Base-by-base conservation (phyloP, 2,329 filamentous ascomycete genomes). In the Cladosporium sp. region DNA sequence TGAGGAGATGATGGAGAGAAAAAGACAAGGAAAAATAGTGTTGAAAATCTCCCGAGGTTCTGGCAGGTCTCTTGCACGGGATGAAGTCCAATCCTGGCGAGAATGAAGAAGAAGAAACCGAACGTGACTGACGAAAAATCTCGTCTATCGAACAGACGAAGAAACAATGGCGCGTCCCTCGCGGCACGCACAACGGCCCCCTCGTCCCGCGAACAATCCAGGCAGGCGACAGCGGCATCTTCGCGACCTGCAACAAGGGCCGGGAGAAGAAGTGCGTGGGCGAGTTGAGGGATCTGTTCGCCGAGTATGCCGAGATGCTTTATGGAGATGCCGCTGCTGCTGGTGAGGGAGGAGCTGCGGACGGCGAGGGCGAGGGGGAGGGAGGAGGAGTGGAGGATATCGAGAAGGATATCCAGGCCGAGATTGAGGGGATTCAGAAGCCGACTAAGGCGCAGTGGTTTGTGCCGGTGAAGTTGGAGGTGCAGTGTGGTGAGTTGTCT, bases 161-260 rank as follows among this genome's bases (percentile, higher is more conserved):
- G 61, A 74, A 70, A 61, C 66, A 70, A 58, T 74, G 73, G 73
- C 66, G 64, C 17, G 65, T 67, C 53, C 70, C 70, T 34, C 65
- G 64, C 37, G 34, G 18, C 15, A 37, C 24, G 13, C 48, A 57
- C 37, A 55, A 58, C 41, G 51, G 38, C 11, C 62, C 57, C 22
- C 62, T 50, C 9, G 40, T 52, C 8, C 53, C 54, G 15, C 53
- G 69, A 43, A 50, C 51, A 29, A 76, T 90, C 42, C 80, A 87
- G 58, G 73, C 84, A 4, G 86, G 86, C 4, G 85, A 90, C 61
- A 73, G 77, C 47, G 88, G 88, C 4, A 83, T 92, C 52, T 92
- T 86, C 86, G 84, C 85, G 22, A 90, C 87, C 0, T 91, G 86
- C 64, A 82, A 85, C 45, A 80, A 85, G 63, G 80, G 81, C 57